Conservation (phyloP, 2,329 filamentous ascomycete species). For the Diaporthe velutina region DNA sequence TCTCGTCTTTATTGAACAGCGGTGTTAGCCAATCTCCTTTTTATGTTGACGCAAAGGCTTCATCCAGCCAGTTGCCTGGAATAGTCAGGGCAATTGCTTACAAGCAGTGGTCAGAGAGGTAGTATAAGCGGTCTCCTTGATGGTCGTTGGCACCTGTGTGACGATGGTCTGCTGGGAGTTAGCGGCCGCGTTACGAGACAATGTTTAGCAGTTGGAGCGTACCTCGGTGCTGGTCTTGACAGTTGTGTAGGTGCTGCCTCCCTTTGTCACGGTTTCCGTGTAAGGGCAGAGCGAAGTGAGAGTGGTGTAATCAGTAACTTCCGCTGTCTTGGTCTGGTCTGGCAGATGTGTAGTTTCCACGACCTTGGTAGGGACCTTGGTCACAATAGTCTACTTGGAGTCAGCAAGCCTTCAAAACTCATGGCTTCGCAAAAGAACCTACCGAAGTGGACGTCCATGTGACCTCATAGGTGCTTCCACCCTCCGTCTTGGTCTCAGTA, state of each 20-base stretch:
- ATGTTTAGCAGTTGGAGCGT: not conserved
- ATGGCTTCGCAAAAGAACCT: slow-evolving; percentile 36
- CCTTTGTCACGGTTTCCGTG: slow-evolving; percentile 35
- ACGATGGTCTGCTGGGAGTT: slow-evolving; percentile 38
- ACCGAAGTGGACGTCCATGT: slow-evolving; percentile 56
- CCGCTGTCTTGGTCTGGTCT: slow-evolving; percentile 30
- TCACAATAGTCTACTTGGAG: slow-evolving; percentile 46
- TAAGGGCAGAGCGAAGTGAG: slow-evolving; percentile 32
- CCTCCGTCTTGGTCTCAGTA: slow-evolving; percentile 58
- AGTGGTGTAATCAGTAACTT: slow-evolving; percentile 26
- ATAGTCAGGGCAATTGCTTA: not conserved
- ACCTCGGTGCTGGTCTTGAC: slow-evolving; percentile 38
- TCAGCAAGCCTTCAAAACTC: slow-evolving; percentile 48
- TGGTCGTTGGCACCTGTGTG: slow-evolving; percentile 39
- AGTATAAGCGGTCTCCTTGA: slow-evolving; percentile 48
- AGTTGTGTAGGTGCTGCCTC: slow-evolving; percentile 38
- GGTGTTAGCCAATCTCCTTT: not conserved
- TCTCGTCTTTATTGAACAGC: slow-evolving; percentile 43
- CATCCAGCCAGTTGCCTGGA: not conserved
- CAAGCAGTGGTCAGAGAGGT: slow-evolving; percentile 49
- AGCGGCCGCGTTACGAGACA: not conserved
- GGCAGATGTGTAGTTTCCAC: slow-evolving; percentile 26
- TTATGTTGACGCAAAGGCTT: not conserved
- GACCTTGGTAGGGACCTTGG: slow-evolving; percentile 27
- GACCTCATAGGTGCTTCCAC: slow-evolving; percentile 55